Base-by-base conservation (phyloP, 768 basidiomycete species). In the Rhizopogon salebrosus region DNA sequence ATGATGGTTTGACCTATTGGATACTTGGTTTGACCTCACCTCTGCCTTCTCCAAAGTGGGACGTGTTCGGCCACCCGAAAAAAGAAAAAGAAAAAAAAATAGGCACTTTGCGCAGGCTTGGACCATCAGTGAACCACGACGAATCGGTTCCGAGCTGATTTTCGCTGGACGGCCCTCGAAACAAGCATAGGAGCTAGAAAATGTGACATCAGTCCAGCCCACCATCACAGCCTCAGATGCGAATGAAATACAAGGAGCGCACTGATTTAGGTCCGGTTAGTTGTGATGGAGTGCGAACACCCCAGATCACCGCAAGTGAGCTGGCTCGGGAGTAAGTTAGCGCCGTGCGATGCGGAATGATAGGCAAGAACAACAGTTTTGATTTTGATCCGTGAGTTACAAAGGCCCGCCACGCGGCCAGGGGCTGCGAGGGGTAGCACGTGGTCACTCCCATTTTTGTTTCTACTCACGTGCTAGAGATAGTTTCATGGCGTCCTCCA, bases 401-500 rank as follows among this genome's bases (percentile, higher is more conserved):
- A n/a, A n/a, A n/a, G n/a, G n/a, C n/a, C n/a, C n/a, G n/a, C n/a
- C n/a, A n/a, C n/a, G n/a, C n/a, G n/a, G n/a, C n/a, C n/a, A n/a
- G n/a, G n/a, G n/a, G n/a, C n/a, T n/a, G n/a, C 31, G 13, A 11
- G 31, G 31, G 11, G 31, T 34, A 34, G 31, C 26, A 43, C 27
- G 42, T 43, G 42, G 26, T 20, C 18, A 20, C 18, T 43, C 42
- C 27, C 18, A 18, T 43, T 27, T 43, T 29, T 40, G 39, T 40
- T 22, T 8, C 38, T 3, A 40, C n/a, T n/a, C 52, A 58, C 55
- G 55, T 53, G 52, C 16, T 26, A 26, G 0, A 13, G 34, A 41
- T 46, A n/a, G 36, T 45, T 27, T 35, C 26, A 69, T 68, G 68
- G 49, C 61, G 27, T 63, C 66, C 56, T 51, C 58, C 45, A 54